Conservation (phyloP, 106 monocot species). For the Posidonia australis region DNA sequence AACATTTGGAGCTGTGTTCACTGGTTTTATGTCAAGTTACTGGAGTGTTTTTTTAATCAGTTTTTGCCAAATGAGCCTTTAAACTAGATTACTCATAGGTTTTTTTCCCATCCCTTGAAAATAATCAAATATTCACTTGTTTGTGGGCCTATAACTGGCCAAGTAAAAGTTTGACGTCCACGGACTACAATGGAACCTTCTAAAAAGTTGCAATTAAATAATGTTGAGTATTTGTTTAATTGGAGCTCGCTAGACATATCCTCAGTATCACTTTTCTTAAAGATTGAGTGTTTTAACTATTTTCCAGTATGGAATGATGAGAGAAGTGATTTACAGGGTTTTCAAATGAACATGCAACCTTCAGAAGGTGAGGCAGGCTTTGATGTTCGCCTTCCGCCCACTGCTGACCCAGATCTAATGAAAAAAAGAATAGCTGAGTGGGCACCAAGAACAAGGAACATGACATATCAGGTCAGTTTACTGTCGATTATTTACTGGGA, state of each 20-base stretch:
- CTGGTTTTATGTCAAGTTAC: too few relatives aligned
- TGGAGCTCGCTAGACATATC: background rate
- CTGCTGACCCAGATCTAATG: slow-evolving; percentile 35
- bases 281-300: background rate
- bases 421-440: slow-evolving; percentile 58
- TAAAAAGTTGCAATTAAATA: background rate
- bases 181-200: too few relatives aligned
- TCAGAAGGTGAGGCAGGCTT: slow-evolving; percentile 85
- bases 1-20: too few relatives aligned
- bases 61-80: too few relatives aligned
- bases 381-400: slow-evolving; percentile 80
- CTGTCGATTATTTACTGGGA: background rate
- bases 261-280: background rate
- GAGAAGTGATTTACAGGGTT: slow-evolving; percentile 40
- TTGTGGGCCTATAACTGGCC: too few relatives aligned
- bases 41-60: too few relatives aligned
- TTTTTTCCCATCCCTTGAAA: too few relatives aligned
- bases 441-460: slow-evolving; percentile 62
- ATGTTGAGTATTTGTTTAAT: background rate
- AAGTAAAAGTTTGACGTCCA: too few relatives aligned
- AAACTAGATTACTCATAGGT: too few relatives aligned
- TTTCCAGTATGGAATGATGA: background rate
- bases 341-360: slow-evolving; percentile 93
- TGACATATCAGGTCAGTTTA: slow-evolving; percentile 53
- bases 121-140: too few relatives aligned